A percentile compares a stretch with the other conserved stretches of the same genome.
These are phyloP conservation scores for Wickerhamomyces chaumierensis DNA, from an alignment of 805 yeast species.

Conservation along the genomic window DNA sequence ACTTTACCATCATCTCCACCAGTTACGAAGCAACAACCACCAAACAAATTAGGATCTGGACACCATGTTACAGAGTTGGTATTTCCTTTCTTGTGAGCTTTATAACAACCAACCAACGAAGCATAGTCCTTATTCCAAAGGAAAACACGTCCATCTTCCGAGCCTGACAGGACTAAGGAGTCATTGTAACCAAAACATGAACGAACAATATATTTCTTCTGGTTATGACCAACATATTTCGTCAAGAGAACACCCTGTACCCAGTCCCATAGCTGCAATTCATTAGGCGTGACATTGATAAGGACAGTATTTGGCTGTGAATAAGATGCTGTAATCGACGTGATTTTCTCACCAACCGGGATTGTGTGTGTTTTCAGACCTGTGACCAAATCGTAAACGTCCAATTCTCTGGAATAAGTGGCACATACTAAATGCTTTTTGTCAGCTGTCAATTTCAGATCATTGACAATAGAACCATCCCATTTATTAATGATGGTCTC, in stretches of 20 bases:
- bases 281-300: constrained; percentile 62
- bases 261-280: constrained; percentile 75
- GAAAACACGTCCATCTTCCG: constrained; percentile 70
- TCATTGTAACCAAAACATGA: constrained; percentile 70
- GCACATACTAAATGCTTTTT: constrained; percentile 50
- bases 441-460: constrained; percentile 54
- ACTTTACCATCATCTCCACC: constrained; percentile 76
- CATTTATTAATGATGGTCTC: constrained; percentile 19
- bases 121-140: constrained; percentile 73
- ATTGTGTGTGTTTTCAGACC: constrained; percentile 33
- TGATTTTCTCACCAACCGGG: constrained; percentile 44
- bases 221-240: constrained; percentile 64
- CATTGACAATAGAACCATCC: constrained; percentile 46
- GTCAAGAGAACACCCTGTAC: constrained; percentile 42
- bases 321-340: constrained; percentile 50
- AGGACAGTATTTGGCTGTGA: constrained; percentile 43
- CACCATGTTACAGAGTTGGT: constrained; percentile 81
- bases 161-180: constrained; percentile 65
- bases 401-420: constrained; percentile 49
- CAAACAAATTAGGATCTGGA: constrained; percentile 19
- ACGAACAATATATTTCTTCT: constrained; percentile 57
- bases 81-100: constrained; percentile 48
- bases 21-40: constrained; percentile 51
- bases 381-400: constrained; percentile 42
- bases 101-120: constrained; percentile 42